Percentiles rank a stretch among this genome's conserved stretches.
Conservation (phyloP, 2,329 filamentous ascomycete genomes). For the Aspergillus sp. region DNA sequence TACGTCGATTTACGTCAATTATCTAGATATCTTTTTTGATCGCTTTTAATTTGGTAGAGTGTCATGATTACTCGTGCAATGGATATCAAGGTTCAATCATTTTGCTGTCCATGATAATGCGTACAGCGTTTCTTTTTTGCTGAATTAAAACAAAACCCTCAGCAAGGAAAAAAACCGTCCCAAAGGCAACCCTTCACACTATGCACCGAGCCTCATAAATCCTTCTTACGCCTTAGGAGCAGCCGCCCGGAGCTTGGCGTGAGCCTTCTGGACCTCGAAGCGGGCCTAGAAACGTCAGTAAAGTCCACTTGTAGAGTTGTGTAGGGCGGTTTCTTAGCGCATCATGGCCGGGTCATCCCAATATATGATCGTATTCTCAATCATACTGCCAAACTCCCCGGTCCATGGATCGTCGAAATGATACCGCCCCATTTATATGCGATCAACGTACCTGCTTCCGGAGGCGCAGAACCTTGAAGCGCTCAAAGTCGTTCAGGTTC, state of each 20-base stretch:
- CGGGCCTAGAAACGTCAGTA: slow-evolving; percentile 56
- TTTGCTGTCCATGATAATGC: slow-evolving; percentile 42
- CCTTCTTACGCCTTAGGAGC: slow-evolving; percentile 61
- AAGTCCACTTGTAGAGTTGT: background rate
- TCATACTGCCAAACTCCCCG: background rate
- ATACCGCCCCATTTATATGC: background rate
- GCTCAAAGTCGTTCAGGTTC: slow-evolving; percentile 95
- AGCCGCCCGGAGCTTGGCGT: slow-evolving; percentile 86
- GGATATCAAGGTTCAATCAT: slow-evolving; percentile 45
- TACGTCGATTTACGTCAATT: too few relatives aligned
- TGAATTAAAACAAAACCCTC: slow-evolving; percentile 34
- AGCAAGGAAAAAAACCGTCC: slow-evolving; percentile 36
- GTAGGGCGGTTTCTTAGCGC: background rate
- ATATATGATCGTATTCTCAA: background rate
- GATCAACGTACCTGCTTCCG: slow-evolving; percentile 83
- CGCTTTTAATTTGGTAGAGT: too few relatives aligned
- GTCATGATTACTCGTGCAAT: slow-evolving; percentile 13
- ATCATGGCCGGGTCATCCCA: background rate
- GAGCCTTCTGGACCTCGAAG: slow-evolving; percentile 95
- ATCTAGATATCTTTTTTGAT: too few relatives aligned
- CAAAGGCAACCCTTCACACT: slow-evolving; percentile 42
- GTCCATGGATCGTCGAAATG: background rate
- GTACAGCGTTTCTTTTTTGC: slow-evolving; percentile 39
- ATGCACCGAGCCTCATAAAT: slow-evolving; percentile 42
- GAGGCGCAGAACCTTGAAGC: slow-evolving; percentile 99